These are phyloP conservation scores for Papiliotrema laurentii DNA, from an alignment of 1,284 basidiomycete genomes.

Conservation along the genomic window DNA sequence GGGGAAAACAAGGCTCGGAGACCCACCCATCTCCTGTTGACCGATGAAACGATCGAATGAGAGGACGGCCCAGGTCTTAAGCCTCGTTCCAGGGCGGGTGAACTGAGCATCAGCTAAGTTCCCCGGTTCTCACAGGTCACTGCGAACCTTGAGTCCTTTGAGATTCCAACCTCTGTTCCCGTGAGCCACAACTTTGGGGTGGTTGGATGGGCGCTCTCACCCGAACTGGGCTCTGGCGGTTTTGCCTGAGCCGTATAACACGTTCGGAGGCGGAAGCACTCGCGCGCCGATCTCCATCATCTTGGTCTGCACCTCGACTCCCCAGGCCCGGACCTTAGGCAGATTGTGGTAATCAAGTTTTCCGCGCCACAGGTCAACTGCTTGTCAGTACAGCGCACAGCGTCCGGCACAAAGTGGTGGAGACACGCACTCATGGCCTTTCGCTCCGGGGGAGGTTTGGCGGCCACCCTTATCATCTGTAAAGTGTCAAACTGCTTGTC, in stretches of 20 bases:
- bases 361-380: conserved; percentile 39
- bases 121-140: background rate
- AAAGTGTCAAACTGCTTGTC: background rate
- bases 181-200: background rate
- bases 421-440: conserved; percentile 28
- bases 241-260: conserved; percentile 35
- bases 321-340: conserved; percentile 47
- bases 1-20: background rate
- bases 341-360: conserved; percentile 36
- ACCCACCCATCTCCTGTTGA: conserved; percentile 18
- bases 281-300: conserved; percentile 44
- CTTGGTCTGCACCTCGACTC: conserved; percentile 38
- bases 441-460: conserved; percentile 42
- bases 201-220: conserved; percentile 20
- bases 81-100: conserved; percentile 33
- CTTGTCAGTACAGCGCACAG: background rate
- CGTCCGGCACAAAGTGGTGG: background rate
- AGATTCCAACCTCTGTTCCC: conserved; percentile 21
- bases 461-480: conserved; percentile 48
- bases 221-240: conserved; percentile 25
- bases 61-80: conserved; percentile 46
- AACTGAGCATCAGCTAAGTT: conserved; percentile 28
- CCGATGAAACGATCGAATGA: conserved; percentile 29
- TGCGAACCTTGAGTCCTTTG: conserved; percentile 22
- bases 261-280: conserved; percentile 39